Evolutionary conservation across 208 protist genomes (phyloP).

Genomic region (Endotrypanum monterogeii): DNA sequence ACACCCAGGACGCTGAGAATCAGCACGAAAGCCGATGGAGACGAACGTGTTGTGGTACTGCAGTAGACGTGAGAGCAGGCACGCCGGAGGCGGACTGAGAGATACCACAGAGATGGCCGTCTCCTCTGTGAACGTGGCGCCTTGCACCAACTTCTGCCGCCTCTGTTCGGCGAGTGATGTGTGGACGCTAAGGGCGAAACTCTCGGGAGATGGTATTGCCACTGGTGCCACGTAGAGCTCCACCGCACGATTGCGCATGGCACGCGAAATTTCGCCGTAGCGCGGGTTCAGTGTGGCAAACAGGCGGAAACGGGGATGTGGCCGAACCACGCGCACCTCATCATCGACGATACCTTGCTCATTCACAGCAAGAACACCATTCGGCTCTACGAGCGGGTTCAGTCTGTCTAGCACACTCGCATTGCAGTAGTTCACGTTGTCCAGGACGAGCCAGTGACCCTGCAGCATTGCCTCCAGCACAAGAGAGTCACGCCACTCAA

Average conservation of each 20-base stretch:
- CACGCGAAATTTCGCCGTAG: constrained; percentile 98
- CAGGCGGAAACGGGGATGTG: constrained; percentile 98
- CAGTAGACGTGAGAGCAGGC: constrained; percentile 37
- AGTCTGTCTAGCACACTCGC: constrained; percentile 99
- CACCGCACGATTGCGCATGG: constrained; percentile 99
- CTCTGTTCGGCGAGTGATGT: constrained; percentile 19
- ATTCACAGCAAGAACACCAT: constrained; percentile 94
- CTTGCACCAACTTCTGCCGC: constrained; percentile 1
- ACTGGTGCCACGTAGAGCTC: constrained; percentile 95
- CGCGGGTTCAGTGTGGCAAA: constrained; percentile 98
- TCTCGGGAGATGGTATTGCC: constrained; percentile 77
- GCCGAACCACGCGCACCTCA: constrained; percentile 90
- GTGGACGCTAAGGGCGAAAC: constrained; percentile 35
- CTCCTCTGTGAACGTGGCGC: background rate
- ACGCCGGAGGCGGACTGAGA: constrained; percentile 16
- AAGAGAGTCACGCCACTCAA: constrained; percentile 99
- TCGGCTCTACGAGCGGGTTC: constrained; percentile 99
- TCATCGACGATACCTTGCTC: constrained; percentile 96
- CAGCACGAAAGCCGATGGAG: constrained; percentile 63
- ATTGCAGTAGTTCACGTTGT: constrained; percentile 99
- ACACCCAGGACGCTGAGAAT: constrained; percentile 52
- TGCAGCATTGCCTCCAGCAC: constrained; percentile 95
- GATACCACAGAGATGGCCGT: background rate
- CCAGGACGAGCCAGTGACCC: constrained; percentile 99
- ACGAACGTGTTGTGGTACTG: constrained; percentile 80